These are phyloP conservation scores for Globisporangium cylindrosporum DNA, from an alignment of 352 stramenopile genomes.

Conservation along the genomic window DNA sequence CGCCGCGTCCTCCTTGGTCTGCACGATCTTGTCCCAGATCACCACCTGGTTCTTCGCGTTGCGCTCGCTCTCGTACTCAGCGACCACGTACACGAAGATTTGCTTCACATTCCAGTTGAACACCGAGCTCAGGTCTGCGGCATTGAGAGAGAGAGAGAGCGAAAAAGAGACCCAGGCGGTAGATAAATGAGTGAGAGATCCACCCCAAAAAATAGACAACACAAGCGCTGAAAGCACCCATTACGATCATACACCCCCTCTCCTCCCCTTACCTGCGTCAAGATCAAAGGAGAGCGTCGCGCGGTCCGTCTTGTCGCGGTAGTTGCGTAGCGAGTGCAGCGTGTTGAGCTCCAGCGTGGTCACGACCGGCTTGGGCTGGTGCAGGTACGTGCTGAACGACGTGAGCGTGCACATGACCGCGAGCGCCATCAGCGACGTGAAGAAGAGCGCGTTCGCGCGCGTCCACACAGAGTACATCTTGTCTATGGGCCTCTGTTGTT, in stretches of 20 bases:
- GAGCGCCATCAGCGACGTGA: conserved; percentile 74
- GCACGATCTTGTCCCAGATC: conserved; percentile 85
- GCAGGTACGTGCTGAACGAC: conserved; percentile 65
- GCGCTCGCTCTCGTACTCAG: conserved; percentile 67
- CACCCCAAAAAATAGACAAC: not conserved
- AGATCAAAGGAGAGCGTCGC: conserved; percentile 82
- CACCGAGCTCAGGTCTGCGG: conserved; percentile 70
- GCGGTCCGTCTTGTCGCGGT: conserved; percentile 75
- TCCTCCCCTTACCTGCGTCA: conserved; percentile 49
- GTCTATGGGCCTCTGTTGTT: too few species aligned
- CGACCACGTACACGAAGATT: conserved; percentile 86
- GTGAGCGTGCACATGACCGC: conserved; percentile 74
- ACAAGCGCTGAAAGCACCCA: not conserved
- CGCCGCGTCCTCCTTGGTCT: conserved; percentile 47
- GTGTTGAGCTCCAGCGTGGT: conserved; percentile 56
- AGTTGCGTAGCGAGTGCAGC: conserved; percentile 80
- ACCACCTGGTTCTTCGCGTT: conserved; percentile 81
- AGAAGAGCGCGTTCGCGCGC: conserved; percentile 81
- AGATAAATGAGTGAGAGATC: not conserved
- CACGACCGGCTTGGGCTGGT: conserved; percentile 58
- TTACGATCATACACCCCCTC: not conserved
- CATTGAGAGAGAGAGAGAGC: not conserved
- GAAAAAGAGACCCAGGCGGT: not conserved
- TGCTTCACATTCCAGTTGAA: conserved; percentile 92
- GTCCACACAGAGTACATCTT: conserved; percentile 86